Percentiles rank a stretch among this genome's conserved stretches.
Conservation (phyloP, 2,329 filamentous ascomycete genomes). For the Colletotrichum sp. region DNA sequence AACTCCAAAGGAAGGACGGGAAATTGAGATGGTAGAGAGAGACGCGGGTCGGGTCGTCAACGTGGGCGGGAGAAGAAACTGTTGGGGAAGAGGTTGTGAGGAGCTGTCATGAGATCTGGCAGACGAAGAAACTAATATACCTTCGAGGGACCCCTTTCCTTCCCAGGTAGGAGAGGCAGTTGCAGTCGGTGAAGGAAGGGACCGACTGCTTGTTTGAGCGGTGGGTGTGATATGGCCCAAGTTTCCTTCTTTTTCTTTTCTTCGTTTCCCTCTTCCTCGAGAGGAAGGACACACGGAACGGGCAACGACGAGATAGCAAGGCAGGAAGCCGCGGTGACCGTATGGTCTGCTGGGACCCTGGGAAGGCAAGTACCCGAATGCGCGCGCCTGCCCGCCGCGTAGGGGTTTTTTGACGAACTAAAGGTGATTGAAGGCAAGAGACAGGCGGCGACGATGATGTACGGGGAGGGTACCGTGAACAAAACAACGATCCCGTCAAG, state of each 20-base stretch:
- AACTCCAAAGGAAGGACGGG: background rate
- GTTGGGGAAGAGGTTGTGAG: background rate
- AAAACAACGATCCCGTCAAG: background rate
- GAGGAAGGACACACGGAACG: conserved; percentile 3
- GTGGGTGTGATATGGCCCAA: background rate
- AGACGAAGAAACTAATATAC: conserved; percentile 18
- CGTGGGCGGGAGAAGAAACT: conserved; percentile 1
- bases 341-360: conserved; percentile 5
- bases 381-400: background rate
- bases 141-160: background rate
- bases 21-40: background rate
- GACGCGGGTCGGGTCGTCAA: background rate
- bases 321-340: conserved; percentile 1
- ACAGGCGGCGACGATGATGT: background rate
- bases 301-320: background rate
- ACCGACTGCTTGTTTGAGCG: background rate
- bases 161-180: background rate
- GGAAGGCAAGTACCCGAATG: background rate
- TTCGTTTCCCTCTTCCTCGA: background rate
- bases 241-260: background rate
- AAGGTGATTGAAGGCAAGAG: background rate
- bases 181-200: conserved; percentile 12
- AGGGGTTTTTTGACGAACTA: conserved; percentile 1
- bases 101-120: conserved; percentile 16
- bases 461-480: background rate